Conservation (phyloP, 176 grass and related monocot genomes). For the Raddia distichophylla region DNA sequence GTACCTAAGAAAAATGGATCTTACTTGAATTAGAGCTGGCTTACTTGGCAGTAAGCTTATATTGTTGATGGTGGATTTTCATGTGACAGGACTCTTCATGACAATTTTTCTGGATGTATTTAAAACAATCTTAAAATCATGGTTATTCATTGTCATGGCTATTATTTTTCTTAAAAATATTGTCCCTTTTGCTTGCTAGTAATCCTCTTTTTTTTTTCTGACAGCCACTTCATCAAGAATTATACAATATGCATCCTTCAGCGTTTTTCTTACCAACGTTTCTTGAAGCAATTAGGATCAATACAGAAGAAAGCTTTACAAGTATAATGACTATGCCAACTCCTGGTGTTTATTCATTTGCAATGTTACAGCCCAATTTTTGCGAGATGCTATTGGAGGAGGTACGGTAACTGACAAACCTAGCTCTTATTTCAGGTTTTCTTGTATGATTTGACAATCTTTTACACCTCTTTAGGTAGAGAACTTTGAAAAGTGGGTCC, state of each 20-base stretch:
- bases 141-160: neutral
- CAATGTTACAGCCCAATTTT: constrained; percentile 84
- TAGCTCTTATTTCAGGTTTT: constrained; percentile 27
- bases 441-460: constrained; percentile 8
- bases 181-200: constrained; percentile 18
- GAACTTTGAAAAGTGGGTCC: constrained; percentile 95
- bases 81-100: neutral
- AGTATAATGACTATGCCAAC: constrained; percentile 80
- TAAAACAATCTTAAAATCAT: neutral
- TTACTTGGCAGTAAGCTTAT: neutral
- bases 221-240: constrained; percentile 84
- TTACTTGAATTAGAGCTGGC: neutral
- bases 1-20: neutral
- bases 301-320: constrained; percentile 84
- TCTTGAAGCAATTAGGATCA: constrained; percentile 74
- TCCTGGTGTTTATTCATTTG: constrained; percentile 95
- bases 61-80: neutral
- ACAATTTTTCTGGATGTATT: constrained; percentile 5
- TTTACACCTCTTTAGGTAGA: constrained; percentile 71
- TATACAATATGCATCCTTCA: constrained; percentile 78
- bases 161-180: constrained; percentile 12
- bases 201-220: constrained; percentile 30
- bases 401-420: constrained; percentile 45
- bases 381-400: constrained; percentile 90
- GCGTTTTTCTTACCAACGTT: constrained; percentile 85